A percentile compares a stretch with the other conserved stretches of the same genome.
Evolutionary conservation across 192 early-diverging fungal species (phyloP).

Genomic region (Nowakowskiella sp.): DNA sequence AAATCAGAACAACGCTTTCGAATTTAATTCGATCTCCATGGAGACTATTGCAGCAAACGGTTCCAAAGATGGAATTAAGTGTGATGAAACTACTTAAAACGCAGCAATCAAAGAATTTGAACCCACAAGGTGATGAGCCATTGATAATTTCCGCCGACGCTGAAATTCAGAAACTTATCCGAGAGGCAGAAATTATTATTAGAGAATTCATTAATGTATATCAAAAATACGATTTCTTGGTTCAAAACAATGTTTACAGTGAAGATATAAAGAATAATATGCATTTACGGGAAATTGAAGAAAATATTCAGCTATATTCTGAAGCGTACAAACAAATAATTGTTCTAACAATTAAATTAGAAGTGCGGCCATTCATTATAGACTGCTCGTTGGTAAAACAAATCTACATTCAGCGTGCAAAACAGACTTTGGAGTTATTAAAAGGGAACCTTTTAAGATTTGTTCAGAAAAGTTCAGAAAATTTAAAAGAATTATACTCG

Average conservation of each 20-base stretch:
- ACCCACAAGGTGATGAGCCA: too few relatives aligned
- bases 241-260: slow-evolving; percentile 3
- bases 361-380: slow-evolving; percentile 21
- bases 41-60: neutral
- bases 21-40: too few relatives aligned
- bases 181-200: slow-evolving; percentile 1
- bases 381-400: slow-evolving; percentile 23
- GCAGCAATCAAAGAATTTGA: slow-evolving; percentile 3
- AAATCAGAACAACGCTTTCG: too few relatives aligned
- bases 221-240: slow-evolving; percentile 20
- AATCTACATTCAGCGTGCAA: slow-evolving; percentile 1
- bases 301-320: neutral
- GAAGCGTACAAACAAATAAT: slow-evolving; percentile 1
- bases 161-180: slow-evolving; percentile 5
- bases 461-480: slow-evolving; percentile 7
- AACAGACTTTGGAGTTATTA: slow-evolving; percentile 4
- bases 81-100: neutral
- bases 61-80: neutral
- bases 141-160: too few relatives aligned
- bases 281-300: slow-evolving; percentile 6
- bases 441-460: neutral
- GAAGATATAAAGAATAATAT: neutral
- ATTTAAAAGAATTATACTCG: slow-evolving; percentile 14
- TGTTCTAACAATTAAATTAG: slow-evolving; percentile 11
- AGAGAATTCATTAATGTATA: slow-evolving; percentile 11